A percentile compares a stretch with the other conserved stretches of the same genome.
Evolutionary conservation across 441 rosid species (phyloP).

Genomic region (Gossypium schwendimanii): DNA sequence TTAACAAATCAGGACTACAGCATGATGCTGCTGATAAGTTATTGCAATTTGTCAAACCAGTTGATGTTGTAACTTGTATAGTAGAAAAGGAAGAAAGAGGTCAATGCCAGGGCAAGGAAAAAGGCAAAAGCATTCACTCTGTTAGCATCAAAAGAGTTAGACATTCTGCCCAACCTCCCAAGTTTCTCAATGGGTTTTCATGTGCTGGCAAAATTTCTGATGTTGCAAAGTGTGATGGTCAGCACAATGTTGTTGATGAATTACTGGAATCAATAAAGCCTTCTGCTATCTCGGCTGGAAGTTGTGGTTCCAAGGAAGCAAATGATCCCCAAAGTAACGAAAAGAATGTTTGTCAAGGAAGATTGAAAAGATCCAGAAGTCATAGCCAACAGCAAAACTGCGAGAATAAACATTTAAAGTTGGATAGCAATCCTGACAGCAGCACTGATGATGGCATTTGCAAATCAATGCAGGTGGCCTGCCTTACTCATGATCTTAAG

Average conservation of each 20-base stretch:
- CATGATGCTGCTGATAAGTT: not conserved
- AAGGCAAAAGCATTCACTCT: constrained; percentile 21
- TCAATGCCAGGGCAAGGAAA: constrained; percentile 27
- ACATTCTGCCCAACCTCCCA: constrained; percentile 24
- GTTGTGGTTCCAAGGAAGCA: constrained; percentile 22
- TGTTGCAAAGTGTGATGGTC: constrained; percentile 24
- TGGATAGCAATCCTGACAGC: constrained; percentile 14
- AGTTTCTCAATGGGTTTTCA: constrained; percentile 24
- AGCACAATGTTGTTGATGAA: constrained; percentile 3
- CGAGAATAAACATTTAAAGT: constrained; percentile 20
- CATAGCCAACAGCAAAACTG: constrained; percentile 23
- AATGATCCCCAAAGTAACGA: constrained; percentile 26
- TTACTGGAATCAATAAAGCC: constrained; percentile 19
- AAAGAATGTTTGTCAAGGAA: constrained; percentile 21
- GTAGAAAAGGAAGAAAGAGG: constrained; percentile 10
- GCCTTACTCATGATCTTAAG: not conserved
- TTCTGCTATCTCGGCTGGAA: constrained; percentile 22
- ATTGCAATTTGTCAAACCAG: constrained; percentile 4
- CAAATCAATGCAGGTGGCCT: constrained; percentile 11
- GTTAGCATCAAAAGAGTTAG: constrained; percentile 32
- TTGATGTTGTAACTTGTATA: not conserved
- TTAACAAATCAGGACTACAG: constrained; percentile 4
- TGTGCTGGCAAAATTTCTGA: constrained; percentile 22
- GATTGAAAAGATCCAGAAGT: constrained; percentile 37
- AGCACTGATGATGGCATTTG: constrained; percentile 14